Evolutionary conservation across 148 eudicot genomes (phyloP), one percentile per base, ranked within the genome.

Genomic region (Arctostaphylos glauca): DNA sequence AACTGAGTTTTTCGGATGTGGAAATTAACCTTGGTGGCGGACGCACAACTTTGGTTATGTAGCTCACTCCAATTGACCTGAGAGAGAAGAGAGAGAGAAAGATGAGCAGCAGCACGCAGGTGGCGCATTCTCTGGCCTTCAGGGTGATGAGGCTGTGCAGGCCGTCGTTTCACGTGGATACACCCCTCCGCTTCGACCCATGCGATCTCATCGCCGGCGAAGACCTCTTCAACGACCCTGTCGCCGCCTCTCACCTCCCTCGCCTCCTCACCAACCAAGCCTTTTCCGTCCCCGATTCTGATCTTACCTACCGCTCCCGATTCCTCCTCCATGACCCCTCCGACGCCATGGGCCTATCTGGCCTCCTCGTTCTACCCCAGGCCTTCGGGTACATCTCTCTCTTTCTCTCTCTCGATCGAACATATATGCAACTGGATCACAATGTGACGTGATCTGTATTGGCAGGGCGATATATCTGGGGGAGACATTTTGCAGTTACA

Each of bases 401-500:
- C 43, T 54, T n/a, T 41, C 3, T 53, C 54, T 83, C 70, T 76
- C 31, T 16, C 16, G 23, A 50, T 19, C 10, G 5, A 3, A 10
- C 2, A 59, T 58, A 16, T n/a, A 9, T 78, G 25, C 44, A 44
- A 19, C 25, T 79, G 31, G 21, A 15, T 31, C 14, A 0, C n/a
- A 48, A 9, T 81, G 62, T 86, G 81, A 48, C 81, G 46, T 70
- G 41, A 21, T 77, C 64, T 55, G 74, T 19, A 18, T 71, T 81
- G 73, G 47, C 80, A 95, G 98, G 90, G 99, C 99, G 50, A 96
- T 96, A 79, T 94, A 96, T 89, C 87, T 96, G 80, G 99, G 99
- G 60, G 99, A 96, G 93, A 96, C 99, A 5, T 96, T 96, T 83
- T 93, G 98, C 90, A 96, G 99, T 77, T 96, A 96, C 81, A 88